Percentiles rank a stretch among this genome's conserved stretches.
phyloP scores from a whole-genome alignment of 2,329 filamentous ascomycete genomes.

The Gaeumannomyces tritici region DNA sequence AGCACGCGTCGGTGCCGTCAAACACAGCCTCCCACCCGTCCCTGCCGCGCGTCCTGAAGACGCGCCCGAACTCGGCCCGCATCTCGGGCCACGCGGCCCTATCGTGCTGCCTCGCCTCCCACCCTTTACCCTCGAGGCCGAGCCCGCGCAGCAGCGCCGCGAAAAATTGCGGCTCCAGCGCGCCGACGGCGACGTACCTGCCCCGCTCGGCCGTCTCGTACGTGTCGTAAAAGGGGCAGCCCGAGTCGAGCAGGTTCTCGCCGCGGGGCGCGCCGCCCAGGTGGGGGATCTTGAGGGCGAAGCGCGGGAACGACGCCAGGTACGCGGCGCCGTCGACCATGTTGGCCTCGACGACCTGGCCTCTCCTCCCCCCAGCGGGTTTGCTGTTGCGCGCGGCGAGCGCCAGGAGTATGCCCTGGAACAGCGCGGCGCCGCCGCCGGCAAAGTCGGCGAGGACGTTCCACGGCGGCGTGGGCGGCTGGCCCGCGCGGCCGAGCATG shows the following conservation, averaged over 20 bases:
- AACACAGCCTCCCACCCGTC: conserved; percentile 78
- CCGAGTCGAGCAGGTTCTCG: conserved; percentile 71
- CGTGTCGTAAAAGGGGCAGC: conserved; percentile 80
- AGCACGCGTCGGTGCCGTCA: conserved; percentile 86
- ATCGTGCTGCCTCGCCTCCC: conserved; percentile 47
- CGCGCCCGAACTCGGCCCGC: conserved; percentile 44
- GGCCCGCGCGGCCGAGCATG: conserved; percentile 60
- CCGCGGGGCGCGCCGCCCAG: conserved; percentile 58
- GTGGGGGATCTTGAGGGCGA: conserved; percentile 49
- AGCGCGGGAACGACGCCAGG: conserved; percentile 66
- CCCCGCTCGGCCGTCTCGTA: conserved; percentile 74
- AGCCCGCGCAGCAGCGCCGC: conserved; percentile 56
- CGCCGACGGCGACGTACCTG: conserved; percentile 74
- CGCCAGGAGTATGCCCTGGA: conserved; percentile 74
- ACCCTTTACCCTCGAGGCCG: conserved; percentile 40
- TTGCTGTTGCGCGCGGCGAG: conserved; percentile 50
- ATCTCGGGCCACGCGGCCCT: conserved; percentile 59
- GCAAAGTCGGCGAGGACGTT: conserved; percentile 90
- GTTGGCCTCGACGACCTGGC: conserved; percentile 89
- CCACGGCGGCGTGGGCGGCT: conserved; percentile 66
- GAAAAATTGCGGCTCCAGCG: conserved; percentile 84
- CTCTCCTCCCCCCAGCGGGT: conserved; percentile 20
- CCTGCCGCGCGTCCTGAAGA: conserved; percentile 62
- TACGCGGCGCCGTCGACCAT: conserved; percentile 90
- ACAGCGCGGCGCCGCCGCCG: conserved; percentile 74